Evolutionary conservation across 129 eudicot species (phyloP).

Genomic region (Lactuca saligna): DNA sequence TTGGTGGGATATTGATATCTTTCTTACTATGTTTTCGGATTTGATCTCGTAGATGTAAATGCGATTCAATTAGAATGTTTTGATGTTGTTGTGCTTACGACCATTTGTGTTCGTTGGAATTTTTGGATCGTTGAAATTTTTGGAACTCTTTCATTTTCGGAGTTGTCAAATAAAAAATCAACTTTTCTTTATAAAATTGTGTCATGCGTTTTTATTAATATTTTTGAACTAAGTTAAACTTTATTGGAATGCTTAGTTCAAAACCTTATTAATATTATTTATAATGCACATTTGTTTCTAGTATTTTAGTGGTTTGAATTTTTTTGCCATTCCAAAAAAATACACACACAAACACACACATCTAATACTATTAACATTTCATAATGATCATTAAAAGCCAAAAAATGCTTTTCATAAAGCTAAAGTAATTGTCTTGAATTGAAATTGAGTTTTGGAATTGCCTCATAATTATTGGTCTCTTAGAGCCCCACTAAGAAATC

Average conservation of each 20-base stretch:
- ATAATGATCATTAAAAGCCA: slow-evolving; percentile 24
- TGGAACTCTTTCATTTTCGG: background rate
- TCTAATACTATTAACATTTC: background rate
- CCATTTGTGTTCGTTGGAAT: background rate
- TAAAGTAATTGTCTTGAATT: slow-evolving; percentile 26
- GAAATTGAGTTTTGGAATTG: slow-evolving; percentile 31
- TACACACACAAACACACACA: background rate
- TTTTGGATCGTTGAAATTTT: background rate
- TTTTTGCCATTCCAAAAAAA: too few relatives aligned
- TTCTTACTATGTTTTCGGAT: too few relatives aligned
- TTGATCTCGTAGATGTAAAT: too few relatives aligned
- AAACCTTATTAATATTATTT: too few relatives aligned
- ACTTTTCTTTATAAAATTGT: too few relatives aligned
- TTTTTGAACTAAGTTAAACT: background rate
- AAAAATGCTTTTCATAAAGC: slow-evolving; percentile 21
- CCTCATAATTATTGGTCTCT: slow-evolving; percentile 22
- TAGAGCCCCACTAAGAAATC: slow-evolving; percentile 18
- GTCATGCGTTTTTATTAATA: too few relatives aligned
- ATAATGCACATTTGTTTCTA: too few relatives aligned
- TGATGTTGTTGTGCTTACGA: background rate
- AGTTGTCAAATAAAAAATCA: background rate
- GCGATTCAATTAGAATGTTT: too few relatives aligned
- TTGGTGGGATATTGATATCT: too few relatives aligned
- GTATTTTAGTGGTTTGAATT: too few relatives aligned
- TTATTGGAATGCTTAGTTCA: too few relatives aligned